Evolutionary conservation across 805 yeast genomes (phyloP).

Genomic region (Yarrowia divulgata): DNA sequence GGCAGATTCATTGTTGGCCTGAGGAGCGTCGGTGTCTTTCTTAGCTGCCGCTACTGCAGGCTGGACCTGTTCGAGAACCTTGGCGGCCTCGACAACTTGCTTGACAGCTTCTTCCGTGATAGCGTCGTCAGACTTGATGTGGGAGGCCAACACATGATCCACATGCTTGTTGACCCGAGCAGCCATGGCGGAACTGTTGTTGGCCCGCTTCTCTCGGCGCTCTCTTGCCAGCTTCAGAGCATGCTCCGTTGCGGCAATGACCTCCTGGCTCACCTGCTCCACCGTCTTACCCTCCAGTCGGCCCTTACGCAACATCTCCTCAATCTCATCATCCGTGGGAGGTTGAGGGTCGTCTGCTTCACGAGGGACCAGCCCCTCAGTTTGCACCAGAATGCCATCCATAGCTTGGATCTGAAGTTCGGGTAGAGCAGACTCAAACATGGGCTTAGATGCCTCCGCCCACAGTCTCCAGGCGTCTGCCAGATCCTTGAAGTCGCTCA

Average conservation of each 20-base stretch:
- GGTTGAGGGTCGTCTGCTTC: slow-evolving; percentile 9
- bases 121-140: not conserved
- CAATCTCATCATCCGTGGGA: slow-evolving; percentile 7
- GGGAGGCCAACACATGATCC: not conserved
- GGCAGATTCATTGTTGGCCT: too few species aligned
- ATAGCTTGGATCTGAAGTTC: not conserved
- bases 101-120: not conserved
- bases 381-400: not conserved
- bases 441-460: slow-evolving; percentile 5
- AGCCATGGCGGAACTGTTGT: slow-evolving; percentile 4
- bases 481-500: slow-evolving; percentile 1
- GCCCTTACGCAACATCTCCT: slow-evolving; percentile 13
- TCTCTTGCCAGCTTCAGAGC: slow-evolving; percentile 13
- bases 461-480: slow-evolving; percentile 7
- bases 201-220: slow-evolving; percentile 4
- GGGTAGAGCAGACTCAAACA: not conserved
- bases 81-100: slow-evolving; percentile 7
- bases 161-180: slow-evolving; percentile 10
- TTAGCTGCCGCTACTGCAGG: not conserved
- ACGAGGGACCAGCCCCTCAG: slow-evolving; percentile 7
- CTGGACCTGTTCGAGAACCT: not conserved
- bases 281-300: slow-evolving; percentile 3
- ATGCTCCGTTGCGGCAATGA: slow-evolving; percentile 7
- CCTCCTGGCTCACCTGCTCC: slow-evolving; percentile 31
- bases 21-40: not conserved